A percentile compares a stretch with the other conserved stretches of the same genome.
These are phyloP conservation scores for Ganoderma lingzhi DNA, from an alignment of 1,284 basidiomycete species.

Conservation along the genomic window DNA sequence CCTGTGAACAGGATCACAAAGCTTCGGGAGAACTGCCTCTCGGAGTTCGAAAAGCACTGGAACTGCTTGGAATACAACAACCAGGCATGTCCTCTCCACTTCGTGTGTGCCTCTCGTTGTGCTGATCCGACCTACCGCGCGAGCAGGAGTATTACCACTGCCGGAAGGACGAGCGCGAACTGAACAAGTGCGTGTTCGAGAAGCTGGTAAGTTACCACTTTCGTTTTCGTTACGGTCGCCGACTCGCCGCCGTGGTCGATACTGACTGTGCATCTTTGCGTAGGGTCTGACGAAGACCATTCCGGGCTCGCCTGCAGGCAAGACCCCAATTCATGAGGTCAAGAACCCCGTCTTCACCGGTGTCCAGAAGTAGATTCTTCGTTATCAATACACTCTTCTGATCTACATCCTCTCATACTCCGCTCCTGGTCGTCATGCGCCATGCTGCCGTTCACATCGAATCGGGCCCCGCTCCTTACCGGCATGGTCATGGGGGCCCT, in stretches of 20 bases:
- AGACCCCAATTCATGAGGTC: constrained; percentile 91
- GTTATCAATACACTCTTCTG: constrained; percentile 24
- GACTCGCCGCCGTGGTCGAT: background rate
- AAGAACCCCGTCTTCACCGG: constrained; percentile 83
- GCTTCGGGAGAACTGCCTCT: constrained; percentile 91
- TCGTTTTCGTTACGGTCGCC: background rate
- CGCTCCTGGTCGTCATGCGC: background rate
- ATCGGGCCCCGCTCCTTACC: background rate
- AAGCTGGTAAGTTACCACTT: constrained; percentile 78
- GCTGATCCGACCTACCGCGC: constrained; percentile 4
- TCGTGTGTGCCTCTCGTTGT: background rate
- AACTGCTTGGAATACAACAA: constrained; percentile 95
- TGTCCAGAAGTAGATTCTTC: constrained; percentile 69
- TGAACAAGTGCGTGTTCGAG: constrained; percentile 97
- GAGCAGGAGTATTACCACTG: constrained; percentile 90
- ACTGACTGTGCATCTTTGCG: constrained; percentile 4
- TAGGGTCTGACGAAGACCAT: constrained; percentile 94
- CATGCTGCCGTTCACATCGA: background rate
- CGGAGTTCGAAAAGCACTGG: constrained; percentile 95
- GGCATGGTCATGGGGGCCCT: background rate
- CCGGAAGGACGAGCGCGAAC: constrained; percentile 87
- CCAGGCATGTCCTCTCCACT: constrained; percentile 67
- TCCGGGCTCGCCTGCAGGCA: constrained; percentile 88
- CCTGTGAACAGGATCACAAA: constrained; percentile 77
- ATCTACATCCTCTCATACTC: background rate